Evolutionary conservation across 2,329 filamentous ascomycete species (phyloP).

Genomic region (Aspergillus pseudonomiae): DNA sequence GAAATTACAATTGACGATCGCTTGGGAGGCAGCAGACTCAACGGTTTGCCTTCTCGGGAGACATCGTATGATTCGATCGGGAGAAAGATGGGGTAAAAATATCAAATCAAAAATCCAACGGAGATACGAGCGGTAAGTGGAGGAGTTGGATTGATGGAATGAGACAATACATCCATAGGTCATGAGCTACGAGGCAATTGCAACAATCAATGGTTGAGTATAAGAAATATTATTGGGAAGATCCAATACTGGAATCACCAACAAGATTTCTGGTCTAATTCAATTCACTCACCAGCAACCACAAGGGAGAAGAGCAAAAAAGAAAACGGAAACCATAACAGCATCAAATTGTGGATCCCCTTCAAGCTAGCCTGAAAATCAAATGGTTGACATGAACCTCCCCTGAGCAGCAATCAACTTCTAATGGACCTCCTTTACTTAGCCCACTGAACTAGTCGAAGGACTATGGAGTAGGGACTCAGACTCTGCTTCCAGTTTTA

Average conservation of each 20-base stretch:
- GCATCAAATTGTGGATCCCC: constrained; percentile 11
- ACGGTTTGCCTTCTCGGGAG: constrained; percentile 1
- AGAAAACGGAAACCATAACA: not conserved
- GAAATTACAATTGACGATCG: constrained; percentile 14
- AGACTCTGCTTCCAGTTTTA: not conserved
- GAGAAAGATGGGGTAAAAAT: not conserved
- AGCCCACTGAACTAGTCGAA: not conserved
- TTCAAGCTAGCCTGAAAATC: not conserved
- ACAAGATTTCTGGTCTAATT: not conserved
- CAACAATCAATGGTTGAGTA: not conserved
- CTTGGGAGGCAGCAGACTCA: constrained; percentile 4
- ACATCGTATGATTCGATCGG: constrained; percentile 15
- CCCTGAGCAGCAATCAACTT: not conserved
- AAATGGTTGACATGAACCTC: constrained; percentile 15
- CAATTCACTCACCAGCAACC: not conserved
- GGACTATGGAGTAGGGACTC: not conserved
- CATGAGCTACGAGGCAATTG: not conserved
- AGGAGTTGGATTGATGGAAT: not conserved
- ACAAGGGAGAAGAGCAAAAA: not conserved
- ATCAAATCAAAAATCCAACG: not conserved
- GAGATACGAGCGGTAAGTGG: not conserved
- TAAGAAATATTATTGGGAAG: not conserved
- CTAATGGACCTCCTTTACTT: not conserved
- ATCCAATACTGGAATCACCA: not conserved
- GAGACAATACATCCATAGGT: not conserved